These are phyloP conservation scores for Cutaneotrichosporon sp. DNA, from an alignment of 1,284 basidiomycete species.

Conservation along the genomic window DNA sequence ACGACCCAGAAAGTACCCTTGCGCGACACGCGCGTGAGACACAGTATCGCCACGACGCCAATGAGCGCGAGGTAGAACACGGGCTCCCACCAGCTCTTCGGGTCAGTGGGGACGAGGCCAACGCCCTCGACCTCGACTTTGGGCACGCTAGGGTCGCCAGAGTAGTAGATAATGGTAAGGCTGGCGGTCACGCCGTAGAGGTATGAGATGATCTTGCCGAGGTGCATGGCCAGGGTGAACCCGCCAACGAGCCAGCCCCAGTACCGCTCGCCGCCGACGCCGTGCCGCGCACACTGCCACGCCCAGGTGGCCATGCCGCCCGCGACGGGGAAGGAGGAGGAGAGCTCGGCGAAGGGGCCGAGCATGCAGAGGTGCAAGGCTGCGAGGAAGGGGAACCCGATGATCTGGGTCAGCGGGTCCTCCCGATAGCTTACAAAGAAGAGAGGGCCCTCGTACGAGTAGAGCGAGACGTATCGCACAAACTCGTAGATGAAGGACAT, in stretches of 20 bases:
- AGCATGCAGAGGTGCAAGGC: slow-evolving; percentile 6
- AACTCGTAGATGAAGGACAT: too few species aligned
- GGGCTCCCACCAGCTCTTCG: neutral
- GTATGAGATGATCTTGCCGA: slow-evolving; percentile 1
- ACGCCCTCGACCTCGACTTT: neutral
- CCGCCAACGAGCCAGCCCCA: slow-evolving; percentile 10
- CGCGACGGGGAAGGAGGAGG: slow-evolving; percentile 8
- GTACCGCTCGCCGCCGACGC: slow-evolving; percentile 7
- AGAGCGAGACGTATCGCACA: too few species aligned
- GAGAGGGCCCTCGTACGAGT: too few species aligned
- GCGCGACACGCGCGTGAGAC: neutral
- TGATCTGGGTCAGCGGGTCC: too few species aligned
- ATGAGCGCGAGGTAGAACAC: neutral
- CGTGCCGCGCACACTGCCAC: slow-evolving; percentile 7
- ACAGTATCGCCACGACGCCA: neutral
- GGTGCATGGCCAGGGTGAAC: slow-evolving; percentile 2
- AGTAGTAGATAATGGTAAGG: neutral
- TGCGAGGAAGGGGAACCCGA: neutral
- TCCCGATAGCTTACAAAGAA: too few species aligned
- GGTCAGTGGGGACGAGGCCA: neutral
- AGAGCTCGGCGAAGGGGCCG: slow-evolving; percentile 4
- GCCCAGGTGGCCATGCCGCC: slow-evolving; percentile 13
- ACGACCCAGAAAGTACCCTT: neutral
- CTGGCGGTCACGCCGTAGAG: too few species aligned
- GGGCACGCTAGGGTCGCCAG: neutral